These are phyloP conservation scores for Alternaria infectoria DNA, from an alignment of 2,329 filamentous ascomycete genomes.

Conservation along the genomic window DNA sequence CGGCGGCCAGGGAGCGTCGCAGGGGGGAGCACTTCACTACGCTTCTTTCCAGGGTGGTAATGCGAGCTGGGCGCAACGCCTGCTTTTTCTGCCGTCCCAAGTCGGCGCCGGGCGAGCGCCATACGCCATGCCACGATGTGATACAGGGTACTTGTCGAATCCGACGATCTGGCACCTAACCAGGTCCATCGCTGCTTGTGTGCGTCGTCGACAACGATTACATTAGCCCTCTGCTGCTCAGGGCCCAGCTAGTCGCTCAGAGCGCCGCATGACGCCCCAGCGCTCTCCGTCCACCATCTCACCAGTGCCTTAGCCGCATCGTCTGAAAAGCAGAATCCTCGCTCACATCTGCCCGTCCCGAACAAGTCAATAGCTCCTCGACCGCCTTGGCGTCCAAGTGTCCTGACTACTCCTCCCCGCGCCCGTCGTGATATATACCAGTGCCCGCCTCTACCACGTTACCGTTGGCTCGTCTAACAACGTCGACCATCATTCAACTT, in stretches of 20 bases:
- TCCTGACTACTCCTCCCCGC: slow-evolving; percentile 34
- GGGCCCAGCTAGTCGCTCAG: slow-evolving; percentile 39
- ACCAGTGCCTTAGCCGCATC: slow-evolving; percentile 46
- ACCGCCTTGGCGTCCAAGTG: slow-evolving; percentile 39
- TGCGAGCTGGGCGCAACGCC: slow-evolving; percentile 30
- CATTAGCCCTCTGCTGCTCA: slow-evolving; percentile 43
- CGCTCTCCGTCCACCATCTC: slow-evolving; percentile 38
- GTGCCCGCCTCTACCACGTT: slow-evolving; percentile 35
- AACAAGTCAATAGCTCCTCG: slow-evolving; percentile 43
- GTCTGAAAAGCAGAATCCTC: slow-evolving; percentile 45
- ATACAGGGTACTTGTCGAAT: slow-evolving; percentile 47
- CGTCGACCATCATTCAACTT: slow-evolving; percentile 21
- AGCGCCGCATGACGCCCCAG: slow-evolving; percentile 46
- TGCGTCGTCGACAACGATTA: slow-evolving; percentile 38
- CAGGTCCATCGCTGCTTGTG: slow-evolving; percentile 36
- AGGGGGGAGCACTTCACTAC: slow-evolving; percentile 29
- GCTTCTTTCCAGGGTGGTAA: slow-evolving; percentile 28
- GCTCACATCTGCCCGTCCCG: slow-evolving; percentile 41
- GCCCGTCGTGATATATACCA: slow-evolving; percentile 44
- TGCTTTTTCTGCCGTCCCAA: slow-evolving; percentile 40
- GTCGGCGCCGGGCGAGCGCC: slow-evolving; percentile 34
- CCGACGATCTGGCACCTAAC: slow-evolving; percentile 50
- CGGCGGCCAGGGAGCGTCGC: slow-evolving; percentile 22
- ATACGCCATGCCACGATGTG: slow-evolving; percentile 49
- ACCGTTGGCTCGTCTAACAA: slow-evolving; percentile 32